Conservation (phyloP, 202 grass and related monocot species). For the Panicum hallii region DNA sequence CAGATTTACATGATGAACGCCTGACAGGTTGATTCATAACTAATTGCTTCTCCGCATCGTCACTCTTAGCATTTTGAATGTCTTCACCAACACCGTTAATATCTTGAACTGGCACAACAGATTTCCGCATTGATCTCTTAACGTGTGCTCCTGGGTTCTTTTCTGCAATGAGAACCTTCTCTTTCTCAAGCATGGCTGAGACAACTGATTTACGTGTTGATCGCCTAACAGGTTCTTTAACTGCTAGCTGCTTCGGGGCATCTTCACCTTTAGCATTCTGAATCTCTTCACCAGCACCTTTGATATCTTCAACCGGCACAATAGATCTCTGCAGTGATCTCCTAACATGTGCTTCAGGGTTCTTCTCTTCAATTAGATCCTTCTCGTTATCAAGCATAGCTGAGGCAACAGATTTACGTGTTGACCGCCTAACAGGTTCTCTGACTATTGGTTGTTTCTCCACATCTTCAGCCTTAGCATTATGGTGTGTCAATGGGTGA, state of each 20-base stretch:
- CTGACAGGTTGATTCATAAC: constrained; percentile 3
- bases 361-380: not conserved
- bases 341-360: not conserved
- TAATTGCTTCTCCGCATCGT: constrained; percentile 9
- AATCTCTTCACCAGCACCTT: not conserved
- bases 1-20: constrained; percentile 35
- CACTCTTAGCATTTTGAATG: constrained; percentile 6
- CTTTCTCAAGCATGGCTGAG: constrained; percentile 20
- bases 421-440: not conserved
- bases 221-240: constrained; percentile 10
- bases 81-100: not conserved
- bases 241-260: not conserved
- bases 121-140: constrained; percentile 31
- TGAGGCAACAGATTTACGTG: constrained; percentile 13
- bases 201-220: constrained; percentile 28
- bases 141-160: constrained; percentile 4
- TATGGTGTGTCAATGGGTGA: not conserved
- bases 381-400: not conserved
- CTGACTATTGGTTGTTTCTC: constrained; percentile 7
- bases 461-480: not conserved
- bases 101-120: constrained; percentile 15
- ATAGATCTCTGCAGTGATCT: constrained; percentile 21
- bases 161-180: constrained; percentile 19
- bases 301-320: not conserved
- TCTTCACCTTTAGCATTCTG: not conserved